phyloP scores from a whole-genome alignment of 2,329 filamentous ascomycete genomes.

The Aspergillus pseudotamarii region DNA sequence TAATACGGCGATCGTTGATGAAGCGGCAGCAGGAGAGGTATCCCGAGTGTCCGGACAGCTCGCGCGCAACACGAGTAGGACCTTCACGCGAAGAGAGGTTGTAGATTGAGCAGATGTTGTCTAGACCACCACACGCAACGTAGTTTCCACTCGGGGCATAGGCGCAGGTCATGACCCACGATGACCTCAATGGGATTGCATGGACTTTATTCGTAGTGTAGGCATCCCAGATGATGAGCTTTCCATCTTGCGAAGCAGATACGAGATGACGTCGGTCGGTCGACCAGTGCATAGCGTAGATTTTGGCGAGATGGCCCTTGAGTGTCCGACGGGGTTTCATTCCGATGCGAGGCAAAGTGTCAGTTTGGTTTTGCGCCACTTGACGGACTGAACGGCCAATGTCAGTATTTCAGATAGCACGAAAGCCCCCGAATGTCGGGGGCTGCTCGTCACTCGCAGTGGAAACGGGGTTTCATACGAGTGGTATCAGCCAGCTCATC shows the following conservation, averaged over 20 bases:
- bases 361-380: slow-evolving; percentile 89
- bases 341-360: slow-evolving; percentile 85
- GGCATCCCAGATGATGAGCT: slow-evolving; percentile 99
- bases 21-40: slow-evolving; percentile 98
- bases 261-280: slow-evolving; percentile 96
- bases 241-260: slow-evolving; percentile 97
- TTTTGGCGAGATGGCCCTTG: slow-evolving; percentile 98
- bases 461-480: slow-evolving; percentile 65
- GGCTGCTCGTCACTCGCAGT: slow-evolving; percentile 3
- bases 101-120: slow-evolving; percentile 99
- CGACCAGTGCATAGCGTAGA: slow-evolving; percentile 99
- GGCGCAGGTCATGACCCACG: slow-evolving; percentile 99
- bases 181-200: slow-evolving; percentile 93
- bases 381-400: slow-evolving; percentile 69
- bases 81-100: slow-evolving; percentile 96
- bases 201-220: slow-evolving; percentile 99
- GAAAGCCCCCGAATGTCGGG: background rate
- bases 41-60: slow-evolving; percentile 94
- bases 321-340: slow-evolving; percentile 98
- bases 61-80: slow-evolving; percentile 92
- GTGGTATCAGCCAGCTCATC: slow-evolving; percentile 98
- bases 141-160: slow-evolving; percentile 98
- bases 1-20: slow-evolving; percentile 96
- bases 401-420: slow-evolving; percentile 29
- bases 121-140: slow-evolving; percentile 95